These are phyloP conservation scores for Ascoidea rubescens DNA, from an alignment of 805 yeast species.

Conservation along the genomic window DNA sequence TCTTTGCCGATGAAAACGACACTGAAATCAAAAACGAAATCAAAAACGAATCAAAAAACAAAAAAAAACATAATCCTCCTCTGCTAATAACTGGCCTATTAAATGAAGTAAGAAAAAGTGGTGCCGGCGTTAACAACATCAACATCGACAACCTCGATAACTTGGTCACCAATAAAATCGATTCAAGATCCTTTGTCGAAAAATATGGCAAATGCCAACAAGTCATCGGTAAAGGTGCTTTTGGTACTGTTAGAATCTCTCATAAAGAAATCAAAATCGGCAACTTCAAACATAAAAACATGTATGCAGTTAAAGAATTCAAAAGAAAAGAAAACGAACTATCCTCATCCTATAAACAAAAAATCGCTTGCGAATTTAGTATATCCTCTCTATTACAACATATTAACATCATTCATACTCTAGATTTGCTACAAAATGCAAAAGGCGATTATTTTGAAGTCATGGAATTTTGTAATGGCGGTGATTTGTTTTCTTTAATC, in stretches of 20 bases:
- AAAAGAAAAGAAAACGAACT: conserved; percentile 47
- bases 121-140: conserved; percentile 9
- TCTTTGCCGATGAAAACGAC: conserved; percentile 23
- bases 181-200: conserved; percentile 54
- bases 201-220: conserved; percentile 94
- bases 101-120: no score
- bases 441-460: conserved; percentile 70
- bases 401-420: conserved; percentile 63
- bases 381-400: conserved; percentile 67
- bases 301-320: conserved; percentile 70
- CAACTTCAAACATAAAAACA: conserved; percentile 23
- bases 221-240: conserved; percentile 85
- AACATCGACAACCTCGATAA: conserved; percentile 8
- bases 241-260: conserved; percentile 83
- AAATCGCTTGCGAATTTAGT: conserved; percentile 84
- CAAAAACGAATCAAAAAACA: background rate
- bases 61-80: conserved; percentile 6
- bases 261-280: conserved; percentile 41
- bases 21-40: background rate
- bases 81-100: background rate
- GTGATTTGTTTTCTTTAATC: conserved; percentile 56
- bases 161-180: conserved; percentile 11
- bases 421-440: conserved; percentile 67
- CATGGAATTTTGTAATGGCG: conserved; percentile 92
- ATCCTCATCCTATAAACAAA: conserved; percentile 41